Percentiles rank a stretch among this genome's conserved stretches.
Evolutionary conservation across 805 yeast genomes (phyloP).

Genomic region (Metschnikowia orientalis): DNA sequence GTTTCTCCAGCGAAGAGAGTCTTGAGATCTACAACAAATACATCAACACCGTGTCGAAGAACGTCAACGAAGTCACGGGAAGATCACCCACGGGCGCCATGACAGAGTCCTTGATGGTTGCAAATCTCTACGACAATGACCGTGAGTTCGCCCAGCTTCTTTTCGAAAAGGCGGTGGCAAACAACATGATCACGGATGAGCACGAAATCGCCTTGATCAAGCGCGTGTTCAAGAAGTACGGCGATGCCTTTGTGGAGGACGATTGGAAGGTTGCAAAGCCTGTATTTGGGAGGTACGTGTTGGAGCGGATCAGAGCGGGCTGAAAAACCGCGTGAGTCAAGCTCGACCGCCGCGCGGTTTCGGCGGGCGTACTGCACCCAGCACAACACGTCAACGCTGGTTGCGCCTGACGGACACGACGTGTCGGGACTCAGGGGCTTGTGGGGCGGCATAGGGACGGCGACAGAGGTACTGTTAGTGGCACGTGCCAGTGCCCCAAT

Average conservation of each 20-base stretch:
- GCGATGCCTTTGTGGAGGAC: slow-evolving; percentile 42
- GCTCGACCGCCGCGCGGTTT: no score
- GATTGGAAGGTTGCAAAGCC: slow-evolving; percentile 30
- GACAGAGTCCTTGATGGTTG: slow-evolving; percentile 45
- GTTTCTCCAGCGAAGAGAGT: slow-evolving; percentile 35
- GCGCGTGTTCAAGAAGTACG: slow-evolving; percentile 43
- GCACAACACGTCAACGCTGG: no score
- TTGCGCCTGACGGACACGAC: no score
- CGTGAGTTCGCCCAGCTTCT: slow-evolving; percentile 51
- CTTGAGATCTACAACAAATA: slow-evolving; percentile 44
- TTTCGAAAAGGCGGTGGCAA: slow-evolving; percentile 43
- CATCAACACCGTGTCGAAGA: slow-evolving; percentile 33
- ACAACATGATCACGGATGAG: slow-evolving; percentile 34
- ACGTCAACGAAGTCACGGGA: slow-evolving; percentile 23
- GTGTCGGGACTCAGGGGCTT: no score
- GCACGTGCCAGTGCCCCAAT: no score
- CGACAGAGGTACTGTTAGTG: no score
- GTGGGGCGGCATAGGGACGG: no score
- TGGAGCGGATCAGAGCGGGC: slow-evolving; percentile 9
- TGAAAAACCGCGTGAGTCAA: no score
- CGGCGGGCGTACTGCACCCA: no score
- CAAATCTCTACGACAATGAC: slow-evolving; percentile 42
- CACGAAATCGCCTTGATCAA: slow-evolving; percentile 40
- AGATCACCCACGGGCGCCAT: slow-evolving; percentile 42
- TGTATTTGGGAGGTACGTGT: slow-evolving; percentile 29